phyloP scores from a whole-genome alignment of 768 basidiomycete species.

The Steccherinum ochraceum region DNA sequence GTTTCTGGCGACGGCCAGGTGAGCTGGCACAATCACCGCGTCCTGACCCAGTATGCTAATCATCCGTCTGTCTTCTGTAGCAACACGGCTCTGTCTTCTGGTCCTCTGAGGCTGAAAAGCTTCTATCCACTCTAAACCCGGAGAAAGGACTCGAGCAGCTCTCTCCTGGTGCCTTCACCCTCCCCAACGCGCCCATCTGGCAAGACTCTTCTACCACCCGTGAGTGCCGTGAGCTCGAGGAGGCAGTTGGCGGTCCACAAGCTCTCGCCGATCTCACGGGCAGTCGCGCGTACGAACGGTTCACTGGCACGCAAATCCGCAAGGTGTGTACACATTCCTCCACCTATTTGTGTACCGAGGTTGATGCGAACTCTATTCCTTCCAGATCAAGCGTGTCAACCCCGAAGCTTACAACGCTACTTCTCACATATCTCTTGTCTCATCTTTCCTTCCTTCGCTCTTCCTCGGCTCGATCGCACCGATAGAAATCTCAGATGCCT shows the following conservation, averaged over 20 bases:
- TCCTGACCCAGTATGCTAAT: not conserved
- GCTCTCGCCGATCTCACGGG: slow-evolving; percentile 71
- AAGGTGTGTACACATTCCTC: slow-evolving; percentile 46
- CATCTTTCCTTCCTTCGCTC: slow-evolving; percentile 79
- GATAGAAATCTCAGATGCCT: slow-evolving; percentile 83
- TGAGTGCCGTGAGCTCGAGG: slow-evolving; percentile 68
- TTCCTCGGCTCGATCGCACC: slow-evolving; percentile 73
- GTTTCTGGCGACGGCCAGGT: slow-evolving; percentile 81
- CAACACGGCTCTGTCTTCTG: slow-evolving; percentile 89
- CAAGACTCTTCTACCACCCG: slow-evolving; percentile 81
- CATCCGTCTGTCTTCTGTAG: slow-evolving; percentile 26
- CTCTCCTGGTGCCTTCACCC: slow-evolving; percentile 57
- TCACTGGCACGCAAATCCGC: slow-evolving; percentile 82
- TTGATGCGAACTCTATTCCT: slow-evolving; percentile 7
- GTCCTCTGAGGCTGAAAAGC: slow-evolving; percentile 46
- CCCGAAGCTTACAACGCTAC: slow-evolving; percentile 54
- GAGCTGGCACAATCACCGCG: slow-evolving; percentile 10
- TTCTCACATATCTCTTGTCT: slow-evolving; percentile 69
- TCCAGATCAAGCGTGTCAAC: slow-evolving; percentile 49
- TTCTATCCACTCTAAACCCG: slow-evolving; percentile 51
- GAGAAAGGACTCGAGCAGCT: slow-evolving; percentile 53
- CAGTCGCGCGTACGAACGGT: slow-evolving; percentile 80
- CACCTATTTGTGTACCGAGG: slow-evolving; percentile 2
- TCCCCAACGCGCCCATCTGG: slow-evolving; percentile 75
- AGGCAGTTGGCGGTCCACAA: slow-evolving; percentile 61